Conservation (phyloP, 805 yeast species). For the Vanderwaltozyma tropicalis region DNA sequence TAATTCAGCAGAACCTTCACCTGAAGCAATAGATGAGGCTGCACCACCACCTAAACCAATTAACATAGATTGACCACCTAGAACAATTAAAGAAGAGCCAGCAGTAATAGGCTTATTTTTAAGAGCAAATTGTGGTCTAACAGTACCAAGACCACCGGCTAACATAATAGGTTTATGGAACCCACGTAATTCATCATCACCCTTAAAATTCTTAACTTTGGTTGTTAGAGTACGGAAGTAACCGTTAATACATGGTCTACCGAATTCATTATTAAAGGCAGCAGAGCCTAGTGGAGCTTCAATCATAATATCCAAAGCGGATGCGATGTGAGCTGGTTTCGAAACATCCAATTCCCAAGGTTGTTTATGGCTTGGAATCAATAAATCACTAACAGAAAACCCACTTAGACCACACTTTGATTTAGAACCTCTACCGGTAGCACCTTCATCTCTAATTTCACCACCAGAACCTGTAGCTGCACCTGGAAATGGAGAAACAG, state of each 20-base stretch:
- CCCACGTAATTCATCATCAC: conserved; percentile 73
- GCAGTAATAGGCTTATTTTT: conserved; percentile 84
- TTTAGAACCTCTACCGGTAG: conserved; percentile 96
- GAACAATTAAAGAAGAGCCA: conserved; percentile 80
- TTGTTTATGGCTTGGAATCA: conserved; percentile 74
- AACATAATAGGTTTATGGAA: conserved; percentile 98
- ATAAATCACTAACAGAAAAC: conserved; percentile 80
- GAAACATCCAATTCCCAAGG: conserved; percentile 95
- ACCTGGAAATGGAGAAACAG: conserved; percentile 98
- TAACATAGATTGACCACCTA: conserved; percentile 96
- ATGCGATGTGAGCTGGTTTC: conserved; percentile 85
- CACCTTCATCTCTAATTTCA: conserved; percentile 99
- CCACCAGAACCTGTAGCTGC: conserved; percentile 99
- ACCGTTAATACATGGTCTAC: conserved; percentile 95
- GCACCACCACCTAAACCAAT: conserved; percentile 99
- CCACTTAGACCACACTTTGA: conserved; percentile 95
- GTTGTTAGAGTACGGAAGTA: conserved; percentile 93
- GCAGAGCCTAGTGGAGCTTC: conserved; percentile 98
- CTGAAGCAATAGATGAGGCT: conserved; percentile 92
- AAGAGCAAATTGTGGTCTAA: conserved; percentile 84
- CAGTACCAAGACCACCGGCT: conserved; percentile 98
- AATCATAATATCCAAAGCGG: conserved; percentile 86
- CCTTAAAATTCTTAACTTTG: conserved; percentile 49
- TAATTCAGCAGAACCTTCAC: conserved; percentile 90
- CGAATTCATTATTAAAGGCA: conserved; percentile 96